Evolutionary conservation across 2,329 filamentous ascomycete genomes (phyloP).

Genomic region (Beauveria scarabaeidicola): DNA sequence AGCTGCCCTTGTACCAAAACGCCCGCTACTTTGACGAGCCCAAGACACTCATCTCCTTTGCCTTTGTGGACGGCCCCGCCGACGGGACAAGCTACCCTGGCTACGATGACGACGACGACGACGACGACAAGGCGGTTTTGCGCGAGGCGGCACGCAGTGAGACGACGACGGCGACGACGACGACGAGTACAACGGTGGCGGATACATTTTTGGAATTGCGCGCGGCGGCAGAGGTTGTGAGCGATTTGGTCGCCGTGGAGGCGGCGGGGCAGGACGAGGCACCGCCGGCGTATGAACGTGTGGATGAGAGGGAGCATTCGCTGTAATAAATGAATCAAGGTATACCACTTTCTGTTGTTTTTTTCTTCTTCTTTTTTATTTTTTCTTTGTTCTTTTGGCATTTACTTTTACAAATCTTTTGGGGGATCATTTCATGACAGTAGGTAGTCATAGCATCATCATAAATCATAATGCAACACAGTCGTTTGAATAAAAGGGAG

Average conservation of each 20-base stretch:
- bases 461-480: neutral
- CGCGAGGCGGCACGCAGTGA: neutral
- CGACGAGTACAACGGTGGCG: conserved; percentile 22
- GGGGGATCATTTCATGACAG: neutral
- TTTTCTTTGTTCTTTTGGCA: neutral
- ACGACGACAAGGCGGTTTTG: neutral
- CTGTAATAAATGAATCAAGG: neutral
- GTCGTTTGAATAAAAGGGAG: too few relatives aligned
- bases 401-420: neutral
- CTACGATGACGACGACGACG: neutral
- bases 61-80: neutral
- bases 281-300: conserved; percentile 16
- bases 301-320: conserved; percentile 8
- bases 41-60: conserved; percentile 6
- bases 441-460: neutral
- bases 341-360: neutral
- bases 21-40: conserved; percentile 12
- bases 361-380: too few relatives aligned
- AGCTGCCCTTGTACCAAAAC: conserved; percentile 1
- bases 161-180: neutral
- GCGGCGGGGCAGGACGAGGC: conserved; percentile 15
- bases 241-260: conserved; percentile 31
- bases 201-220: conserved; percentile 32
- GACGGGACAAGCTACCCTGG: neutral
- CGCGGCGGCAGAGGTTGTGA: conserved; percentile 28